Evolutionary conservation across 352 stramenopile genomes (phyloP).

Genomic region (Globisporangium paddicum): DNA sequence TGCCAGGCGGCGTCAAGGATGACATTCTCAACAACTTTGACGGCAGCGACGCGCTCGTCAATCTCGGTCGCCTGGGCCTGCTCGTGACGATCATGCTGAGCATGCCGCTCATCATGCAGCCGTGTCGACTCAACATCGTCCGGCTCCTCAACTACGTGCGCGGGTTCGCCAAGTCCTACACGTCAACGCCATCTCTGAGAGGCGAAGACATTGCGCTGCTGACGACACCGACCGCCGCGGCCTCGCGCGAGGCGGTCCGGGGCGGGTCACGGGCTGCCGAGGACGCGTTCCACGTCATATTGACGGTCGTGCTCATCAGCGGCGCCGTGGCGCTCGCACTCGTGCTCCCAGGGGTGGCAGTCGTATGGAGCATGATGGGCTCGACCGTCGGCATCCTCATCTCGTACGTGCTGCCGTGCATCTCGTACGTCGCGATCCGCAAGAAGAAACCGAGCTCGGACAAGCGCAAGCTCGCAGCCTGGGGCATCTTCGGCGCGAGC

Average conservation of each 20-base stretch:
- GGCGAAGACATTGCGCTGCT: conserved; percentile 36
- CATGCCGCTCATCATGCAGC: conserved; percentile 83
- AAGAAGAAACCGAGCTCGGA: conserved; percentile 61
- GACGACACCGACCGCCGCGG: conserved; percentile 9
- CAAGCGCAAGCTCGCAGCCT: conserved; percentile 62
- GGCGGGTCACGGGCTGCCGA: conserved; percentile 9
- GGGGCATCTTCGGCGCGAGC: conserved; percentile 69
- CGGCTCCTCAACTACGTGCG: conserved; percentile 46
- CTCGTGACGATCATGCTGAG: conserved; percentile 81
- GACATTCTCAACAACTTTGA: conserved; percentile 90
- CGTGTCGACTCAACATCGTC: conserved; percentile 71
- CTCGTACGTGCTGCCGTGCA: conserved; percentile 83
- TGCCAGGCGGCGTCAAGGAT: conserved; percentile 55
- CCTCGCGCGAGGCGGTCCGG: neutral
- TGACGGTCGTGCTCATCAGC: conserved; percentile 67
- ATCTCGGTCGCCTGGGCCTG: conserved; percentile 73
- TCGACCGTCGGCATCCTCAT: conserved; percentile 84
- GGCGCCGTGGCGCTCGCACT: conserved; percentile 65
- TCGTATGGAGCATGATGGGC: conserved; percentile 90
- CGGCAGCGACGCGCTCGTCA: conserved; percentile 72
- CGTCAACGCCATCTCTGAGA: conserved; percentile 16
- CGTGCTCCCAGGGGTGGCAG: conserved; percentile 64
- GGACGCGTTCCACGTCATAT: conserved; percentile 41
- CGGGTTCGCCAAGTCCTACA: conserved; percentile 26
- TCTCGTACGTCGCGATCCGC: conserved; percentile 83